Evolutionary conservation across 2,329 filamentous ascomycete species (phyloP).

Genomic region (Arachnomyces sp.): DNA sequence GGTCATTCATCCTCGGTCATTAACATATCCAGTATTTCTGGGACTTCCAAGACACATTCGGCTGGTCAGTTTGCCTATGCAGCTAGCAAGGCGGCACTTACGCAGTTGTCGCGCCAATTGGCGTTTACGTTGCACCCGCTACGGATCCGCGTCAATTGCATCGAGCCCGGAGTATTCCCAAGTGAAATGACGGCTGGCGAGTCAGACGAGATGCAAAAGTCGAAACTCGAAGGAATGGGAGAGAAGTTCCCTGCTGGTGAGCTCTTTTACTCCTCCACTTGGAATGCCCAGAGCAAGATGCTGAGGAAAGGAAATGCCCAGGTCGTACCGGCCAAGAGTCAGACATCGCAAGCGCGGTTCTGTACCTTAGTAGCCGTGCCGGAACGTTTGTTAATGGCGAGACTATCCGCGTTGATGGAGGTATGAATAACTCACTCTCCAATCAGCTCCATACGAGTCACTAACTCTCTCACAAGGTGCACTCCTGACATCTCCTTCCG

Average conservation of each 20-base stretch:
- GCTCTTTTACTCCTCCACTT: constrained; percentile 19
- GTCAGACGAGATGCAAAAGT: constrained; percentile 47
- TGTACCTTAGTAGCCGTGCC: constrained; percentile 40
- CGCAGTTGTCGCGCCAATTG: constrained; percentile 50
- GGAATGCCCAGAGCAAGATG: too few species aligned
- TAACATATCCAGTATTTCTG: constrained; percentile 46
- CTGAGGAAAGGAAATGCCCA: too few species aligned
- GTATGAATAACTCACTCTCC: too few species aligned
- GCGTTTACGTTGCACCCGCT: constrained; percentile 47
- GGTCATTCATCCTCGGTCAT: constrained; percentile 45
- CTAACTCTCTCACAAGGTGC: too few species aligned
- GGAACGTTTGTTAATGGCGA: constrained; percentile 44
- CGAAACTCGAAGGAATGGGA: constrained; percentile 43
- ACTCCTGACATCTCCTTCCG: too few species aligned
- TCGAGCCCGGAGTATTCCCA: constrained; percentile 51
- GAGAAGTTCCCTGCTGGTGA: constrained; percentile 40
- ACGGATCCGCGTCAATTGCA: constrained; percentile 50
- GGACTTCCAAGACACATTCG: constrained; percentile 43
- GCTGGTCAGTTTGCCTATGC: constrained; percentile 47
- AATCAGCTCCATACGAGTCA: too few species aligned
- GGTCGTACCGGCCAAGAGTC: constrained; percentile 46
- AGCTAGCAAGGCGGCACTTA: constrained; percentile 39
- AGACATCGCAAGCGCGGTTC: constrained; percentile 50
- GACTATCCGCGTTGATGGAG: constrained; percentile 28
- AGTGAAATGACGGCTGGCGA: constrained; percentile 50